Percentiles rank a stretch among this genome's conserved stretches.
Conservation (phyloP, 2,329 filamentous ascomycete species). For the Aspergillus sp. region DNA sequence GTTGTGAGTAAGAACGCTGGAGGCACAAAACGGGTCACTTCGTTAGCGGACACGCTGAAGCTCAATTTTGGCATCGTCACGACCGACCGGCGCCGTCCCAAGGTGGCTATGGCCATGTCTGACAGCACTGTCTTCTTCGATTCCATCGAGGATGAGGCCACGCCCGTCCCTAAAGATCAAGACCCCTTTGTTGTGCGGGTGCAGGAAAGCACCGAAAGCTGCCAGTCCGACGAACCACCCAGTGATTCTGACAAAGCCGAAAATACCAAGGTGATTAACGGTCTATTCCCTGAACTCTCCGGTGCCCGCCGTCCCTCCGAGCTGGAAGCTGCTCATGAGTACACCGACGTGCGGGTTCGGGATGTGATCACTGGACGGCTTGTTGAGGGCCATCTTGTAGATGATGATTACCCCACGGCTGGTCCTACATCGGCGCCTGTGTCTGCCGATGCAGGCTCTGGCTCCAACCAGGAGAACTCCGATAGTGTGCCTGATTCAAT, state of each 20-base stretch:
- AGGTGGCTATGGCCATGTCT: constrained; percentile 59
- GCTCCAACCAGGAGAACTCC: constrained; percentile 47
- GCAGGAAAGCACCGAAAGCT: constrained; percentile 16
- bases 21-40: constrained; percentile 95
- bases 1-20: constrained; percentile 98
- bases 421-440: constrained; percentile 60
- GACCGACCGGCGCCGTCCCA: constrained; percentile 55
- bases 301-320: constrained; percentile 42
- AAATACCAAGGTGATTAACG: constrained; percentile 20
- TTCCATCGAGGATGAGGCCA: constrained; percentile 48
- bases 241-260: constrained; percentile 22
- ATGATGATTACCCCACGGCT: constrained; percentile 85
- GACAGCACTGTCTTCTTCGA: constrained; percentile 76
- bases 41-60: constrained; percentile 90
- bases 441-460: constrained; percentile 54
- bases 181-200: constrained; percentile 27
- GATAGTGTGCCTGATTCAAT: constrained; percentile 72
- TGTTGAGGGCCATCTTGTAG: constrained; percentile 91
- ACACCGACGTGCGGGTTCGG: constrained; percentile 75
- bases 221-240: constrained; percentile 12
- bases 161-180: constrained; percentile 23
- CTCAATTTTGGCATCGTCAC: constrained; percentile 93
- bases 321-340: constrained; percentile 51
- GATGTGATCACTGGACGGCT: constrained; percentile 91
- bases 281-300: constrained; percentile 36